Percentiles rank a stretch among this genome's conserved stretches.
Conservation (phyloP, 1,139 yeast genomes). For the Lodderomyces jiufengensis region DNA sequence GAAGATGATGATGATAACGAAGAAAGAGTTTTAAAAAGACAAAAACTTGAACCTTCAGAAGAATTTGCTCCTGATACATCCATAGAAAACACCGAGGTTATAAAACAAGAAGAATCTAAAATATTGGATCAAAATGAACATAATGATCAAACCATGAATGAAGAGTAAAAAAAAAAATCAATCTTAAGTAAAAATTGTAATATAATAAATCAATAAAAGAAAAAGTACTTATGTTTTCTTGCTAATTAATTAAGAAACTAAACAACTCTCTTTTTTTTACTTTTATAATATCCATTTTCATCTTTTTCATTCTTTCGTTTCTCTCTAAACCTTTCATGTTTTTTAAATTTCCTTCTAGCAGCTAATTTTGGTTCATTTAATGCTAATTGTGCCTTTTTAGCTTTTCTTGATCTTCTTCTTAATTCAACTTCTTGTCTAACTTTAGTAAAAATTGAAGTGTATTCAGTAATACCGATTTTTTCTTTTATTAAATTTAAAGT, state of each 20-base stretch:
- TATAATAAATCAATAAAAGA: too few relatives aligned
- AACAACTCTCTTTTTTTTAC: slow-evolving; percentile 48
- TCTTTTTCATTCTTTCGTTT: slow-evolving; percentile 73
- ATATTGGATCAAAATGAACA: neutral
- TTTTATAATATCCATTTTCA: slow-evolving; percentile 70
- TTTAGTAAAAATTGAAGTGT: slow-evolving; percentile 57
- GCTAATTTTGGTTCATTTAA: slow-evolving; percentile 77
- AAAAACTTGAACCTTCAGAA: slow-evolving; percentile 4
- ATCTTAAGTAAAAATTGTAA: neutral
- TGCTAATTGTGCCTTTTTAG: slow-evolving; percentile 73
- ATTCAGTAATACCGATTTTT: slow-evolving; percentile 71
- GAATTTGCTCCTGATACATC: slow-evolving; percentile 3
- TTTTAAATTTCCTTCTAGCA: slow-evolving; percentile 71
- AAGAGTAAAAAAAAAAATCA: neutral
- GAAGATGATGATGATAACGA: slow-evolving; percentile 16
- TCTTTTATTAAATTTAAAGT: slow-evolving; percentile 65
- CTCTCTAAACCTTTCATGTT: slow-evolving; percentile 72
- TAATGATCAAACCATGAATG: neutral
- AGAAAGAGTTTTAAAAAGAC: slow-evolving; percentile 9
- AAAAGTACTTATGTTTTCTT: too few relatives aligned
- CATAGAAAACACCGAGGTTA: neutral
- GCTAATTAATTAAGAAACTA: too few relatives aligned
- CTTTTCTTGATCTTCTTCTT: slow-evolving; percentile 72
- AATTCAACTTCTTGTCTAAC: slow-evolving; percentile 59
- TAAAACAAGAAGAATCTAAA: slow-evolving; percentile 3